Percentiles rank a stretch among this genome's conserved stretches.
phyloP scores from a whole-genome alignment of 2,329 filamentous ascomycete species.

The Escovopsis weberi region DNA sequence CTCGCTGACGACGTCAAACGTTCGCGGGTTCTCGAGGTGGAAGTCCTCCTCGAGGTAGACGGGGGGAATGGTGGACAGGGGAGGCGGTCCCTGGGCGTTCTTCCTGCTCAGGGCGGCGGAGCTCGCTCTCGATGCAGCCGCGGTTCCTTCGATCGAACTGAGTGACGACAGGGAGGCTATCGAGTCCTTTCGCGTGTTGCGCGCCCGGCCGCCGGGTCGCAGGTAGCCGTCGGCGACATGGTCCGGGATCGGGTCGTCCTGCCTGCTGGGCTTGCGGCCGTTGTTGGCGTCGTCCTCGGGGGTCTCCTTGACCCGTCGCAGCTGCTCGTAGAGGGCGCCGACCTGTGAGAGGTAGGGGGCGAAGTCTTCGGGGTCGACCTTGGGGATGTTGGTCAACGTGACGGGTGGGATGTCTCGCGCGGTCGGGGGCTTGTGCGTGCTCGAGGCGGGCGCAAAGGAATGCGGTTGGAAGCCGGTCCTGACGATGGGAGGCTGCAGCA shows the following conservation, averaged over 20 bases:
- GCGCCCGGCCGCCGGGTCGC: constrained; percentile 23
- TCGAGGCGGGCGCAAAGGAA: constrained; percentile 52
- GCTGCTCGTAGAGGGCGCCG: constrained; percentile 74
- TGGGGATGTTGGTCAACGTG: constrained; percentile 72
- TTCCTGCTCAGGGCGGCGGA: constrained; percentile 39
- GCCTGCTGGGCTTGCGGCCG: constrained; percentile 22
- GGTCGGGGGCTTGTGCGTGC: constrained; percentile 68
- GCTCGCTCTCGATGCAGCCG: constrained; percentile 29
- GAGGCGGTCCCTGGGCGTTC: constrained; percentile 58
- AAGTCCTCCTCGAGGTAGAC: constrained; percentile 96
- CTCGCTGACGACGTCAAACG: constrained; percentile 93
- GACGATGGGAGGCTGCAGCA: constrained; percentile 83
- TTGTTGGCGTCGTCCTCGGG: constrained; percentile 45
- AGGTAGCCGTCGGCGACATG: constrained; percentile 29
- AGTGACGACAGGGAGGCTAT: constrained; percentile 33
- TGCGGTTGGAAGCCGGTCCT: constrained; percentile 76
- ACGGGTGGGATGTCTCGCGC: constrained; percentile 87
- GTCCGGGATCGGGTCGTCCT: constrained; percentile 27
- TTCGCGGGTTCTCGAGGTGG: constrained; percentile 87
- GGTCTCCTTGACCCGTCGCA: constrained; percentile 69
- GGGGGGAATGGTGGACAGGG: constrained; percentile 76
- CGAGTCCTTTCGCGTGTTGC: constrained; percentile 19
- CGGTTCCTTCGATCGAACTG: constrained; percentile 32
- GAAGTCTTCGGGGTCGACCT: constrained; percentile 68
- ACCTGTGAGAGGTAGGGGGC: constrained; percentile 74